Percentiles rank a stretch among this genome's conserved stretches.
These are phyloP conservation scores for Melastoma candidum DNA, from an alignment of 441 rosid genomes.

Conservation along the genomic window DNA sequence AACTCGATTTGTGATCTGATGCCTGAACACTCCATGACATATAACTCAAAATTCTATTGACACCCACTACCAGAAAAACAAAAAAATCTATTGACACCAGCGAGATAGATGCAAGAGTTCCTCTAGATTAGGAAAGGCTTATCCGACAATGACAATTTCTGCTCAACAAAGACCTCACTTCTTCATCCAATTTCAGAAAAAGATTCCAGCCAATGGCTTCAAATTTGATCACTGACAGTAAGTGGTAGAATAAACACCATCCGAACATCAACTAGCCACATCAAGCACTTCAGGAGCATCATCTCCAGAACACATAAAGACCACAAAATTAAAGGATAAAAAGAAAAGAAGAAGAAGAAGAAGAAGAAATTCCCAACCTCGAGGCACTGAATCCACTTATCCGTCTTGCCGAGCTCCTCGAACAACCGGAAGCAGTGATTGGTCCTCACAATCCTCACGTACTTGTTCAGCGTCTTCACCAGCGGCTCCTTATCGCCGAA, in stretches of 20 bases:
- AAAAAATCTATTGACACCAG: neutral
- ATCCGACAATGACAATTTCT: no score
- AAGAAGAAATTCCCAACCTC: slow-evolving; percentile 35
- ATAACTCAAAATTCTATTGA: slow-evolving; percentile 1
- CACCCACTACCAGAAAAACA: no score
- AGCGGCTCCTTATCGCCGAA: slow-evolving; percentile 51
- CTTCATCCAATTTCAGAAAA: no score
- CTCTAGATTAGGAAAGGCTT: no score
- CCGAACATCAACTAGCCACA: no score
- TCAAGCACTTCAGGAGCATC: neutral
- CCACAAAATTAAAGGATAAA: neutral
- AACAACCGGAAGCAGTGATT: slow-evolving; percentile 83
- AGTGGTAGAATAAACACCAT: no score
- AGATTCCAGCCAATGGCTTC: no score
- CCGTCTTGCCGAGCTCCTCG: slow-evolving; percentile 85
- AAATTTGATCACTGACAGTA: no score
- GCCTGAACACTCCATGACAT: neutral
- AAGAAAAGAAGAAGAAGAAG: no score
- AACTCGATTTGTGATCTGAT: neutral
- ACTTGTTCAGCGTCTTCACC: slow-evolving; percentile 58
- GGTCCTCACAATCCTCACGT: slow-evolving; percentile 53
- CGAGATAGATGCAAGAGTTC: no score
- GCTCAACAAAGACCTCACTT: no score
- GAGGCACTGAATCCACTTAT: slow-evolving; percentile 82
- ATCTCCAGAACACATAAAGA: neutral